Evolutionary conservation across 1,284 basidiomycete genomes (phyloP), one percentile per base, ranked within the genome.

Genomic region (Pascua guehoae): DNA sequence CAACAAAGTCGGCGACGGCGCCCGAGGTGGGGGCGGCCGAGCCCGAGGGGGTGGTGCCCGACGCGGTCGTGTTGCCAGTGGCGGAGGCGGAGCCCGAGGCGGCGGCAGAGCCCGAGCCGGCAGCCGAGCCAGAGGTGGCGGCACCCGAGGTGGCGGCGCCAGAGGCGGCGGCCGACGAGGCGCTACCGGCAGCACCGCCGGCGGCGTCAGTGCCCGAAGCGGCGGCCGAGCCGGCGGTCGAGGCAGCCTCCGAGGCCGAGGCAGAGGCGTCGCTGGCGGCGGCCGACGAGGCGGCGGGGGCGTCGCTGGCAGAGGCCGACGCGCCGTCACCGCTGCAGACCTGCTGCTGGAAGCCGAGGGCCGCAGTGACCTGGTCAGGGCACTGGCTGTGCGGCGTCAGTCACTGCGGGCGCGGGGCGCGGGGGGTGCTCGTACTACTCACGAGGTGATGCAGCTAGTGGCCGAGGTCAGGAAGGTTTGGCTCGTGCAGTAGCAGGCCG

Each of bases 401-500:
- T 39, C 16, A 32, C 11, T n/a, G n/a, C n/a, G n/a, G n/a, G n/a
- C n/a, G n/a, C n/a, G n/a, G n/a, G n/a, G n/a, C n/a, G n/a, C n/a
- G n/a, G n/a, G n/a, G n/a, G n/a, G n/a, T n/a, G n/a, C n/a, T n/a
- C n/a, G n/a, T n/a, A n/a, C n/a, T n/a, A 48, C 53, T 48, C 38
- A 54, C 45, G 16, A 8, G 11, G 49, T 11, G 51, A 45, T 39
- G 38, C 52, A 53, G 11, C 18, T 14, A 12, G 43, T 37, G 38
- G 56, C 51, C 12, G 41, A 51, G 10, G 38, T 10, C 15, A n/a
- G n/a, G 47, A 39, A 48, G 15, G 12, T 12, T 16, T 43, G 37
- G 41, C 42, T 38, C 12, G 50, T 37, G 51, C 56, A 57, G 51
- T 49, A 41, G 45, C 51, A 53, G 14, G 7, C 39, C 18, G 39